Evolutionary conservation across 2,329 filamentous ascomycete species (phyloP), one percentile per base, ranked within the genome.

Genomic region (Ceratocystis lukuohia): DNA sequence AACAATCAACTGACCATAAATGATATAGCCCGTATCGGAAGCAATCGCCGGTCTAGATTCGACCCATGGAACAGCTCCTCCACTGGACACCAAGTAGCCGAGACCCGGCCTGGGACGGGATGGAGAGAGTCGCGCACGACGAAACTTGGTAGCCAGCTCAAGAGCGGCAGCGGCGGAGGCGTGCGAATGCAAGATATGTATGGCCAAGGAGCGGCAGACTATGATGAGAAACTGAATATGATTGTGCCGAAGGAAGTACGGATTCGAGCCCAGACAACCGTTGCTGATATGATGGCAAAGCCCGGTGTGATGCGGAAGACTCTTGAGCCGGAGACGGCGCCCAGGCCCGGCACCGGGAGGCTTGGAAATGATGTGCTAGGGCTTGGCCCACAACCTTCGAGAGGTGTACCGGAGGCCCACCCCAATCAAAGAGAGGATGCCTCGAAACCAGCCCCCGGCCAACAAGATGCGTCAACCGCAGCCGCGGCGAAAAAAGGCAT

Each of bases 61-160:
- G 86, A 88, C 74, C 80, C 84, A 4, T 89, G 85, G 85, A 91
- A 91, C 75, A 86, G 85, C 15, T 84, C 85, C 12, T 85, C 87
- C 5, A 86, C 87, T 0, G 89, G 89, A 59, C 90, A 96, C 74
- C 91, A 96, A 75, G 82, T 85, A 50, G 84, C 88, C 53, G 88
- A 93, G 68, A 86, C 84, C 68, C 76, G 78, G 2, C 80, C 87
- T 1, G 82, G 83, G 1, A 81, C 82, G 28, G 70, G 83, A 72
- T 95, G 91, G 90, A 85, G 89, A 28, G 80, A 85, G 63, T 87
- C 84, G 15, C 83, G 89, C 53, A 82, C 80, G 57, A 75, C 79
- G 65, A 94, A 93, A 76, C 79, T 96, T 48, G 79, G 81, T 61
- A 79, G 80, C 71, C 91, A 95, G 74, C 89, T 89, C 74, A 76